A percentile compares a stretch with the other conserved stretches of the same genome.
These are phyloP conservation scores for Bruguiera sexangula DNA, from an alignment of 345 rosid genomes.

Conservation along the genomic window DNA sequence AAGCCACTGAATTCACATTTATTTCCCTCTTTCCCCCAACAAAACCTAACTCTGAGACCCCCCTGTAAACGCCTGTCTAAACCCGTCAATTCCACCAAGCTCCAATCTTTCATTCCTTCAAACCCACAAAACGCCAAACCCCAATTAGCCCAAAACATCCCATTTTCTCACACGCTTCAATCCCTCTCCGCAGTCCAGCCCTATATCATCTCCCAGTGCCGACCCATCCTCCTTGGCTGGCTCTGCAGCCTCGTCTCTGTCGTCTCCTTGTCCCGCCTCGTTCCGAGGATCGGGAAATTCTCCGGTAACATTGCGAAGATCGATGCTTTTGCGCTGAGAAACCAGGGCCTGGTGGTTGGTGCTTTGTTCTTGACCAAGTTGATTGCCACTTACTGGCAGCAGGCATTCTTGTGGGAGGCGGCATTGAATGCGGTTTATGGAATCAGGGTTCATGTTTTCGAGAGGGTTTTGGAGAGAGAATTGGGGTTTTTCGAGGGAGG, in stretches of 20 bases:
- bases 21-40: constrained; percentile 13
- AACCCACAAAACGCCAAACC: background rate
- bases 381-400: constrained; percentile 65
- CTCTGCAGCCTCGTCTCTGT: constrained; percentile 73
- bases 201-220: constrained; percentile 53
- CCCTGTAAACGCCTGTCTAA: constrained; percentile 21
- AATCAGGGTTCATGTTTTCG: constrained; percentile 63
- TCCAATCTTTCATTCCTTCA: background rate
- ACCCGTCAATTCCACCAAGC: constrained; percentile 27
- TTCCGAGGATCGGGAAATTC: constrained; percentile 60
- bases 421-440: constrained; percentile 48
- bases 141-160: background rate
- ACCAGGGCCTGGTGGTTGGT: constrained; percentile 44
- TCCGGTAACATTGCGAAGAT: constrained; percentile 36
- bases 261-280: constrained; percentile 60
- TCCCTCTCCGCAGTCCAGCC: constrained; percentile 54
- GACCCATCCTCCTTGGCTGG: constrained; percentile 70
- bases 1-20: constrained; percentile 1
- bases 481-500: constrained; percentile 76
- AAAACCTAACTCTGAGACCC: background rate
- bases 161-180: constrained; percentile 19
- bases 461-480: constrained; percentile 63
- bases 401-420: constrained; percentile 82
- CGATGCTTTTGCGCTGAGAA: constrained; percentile 28
- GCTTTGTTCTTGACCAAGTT: constrained; percentile 46